Conservation (phyloP, 2,329 filamentous ascomycete genomes). For the Cryphonectria naterciae region DNA sequence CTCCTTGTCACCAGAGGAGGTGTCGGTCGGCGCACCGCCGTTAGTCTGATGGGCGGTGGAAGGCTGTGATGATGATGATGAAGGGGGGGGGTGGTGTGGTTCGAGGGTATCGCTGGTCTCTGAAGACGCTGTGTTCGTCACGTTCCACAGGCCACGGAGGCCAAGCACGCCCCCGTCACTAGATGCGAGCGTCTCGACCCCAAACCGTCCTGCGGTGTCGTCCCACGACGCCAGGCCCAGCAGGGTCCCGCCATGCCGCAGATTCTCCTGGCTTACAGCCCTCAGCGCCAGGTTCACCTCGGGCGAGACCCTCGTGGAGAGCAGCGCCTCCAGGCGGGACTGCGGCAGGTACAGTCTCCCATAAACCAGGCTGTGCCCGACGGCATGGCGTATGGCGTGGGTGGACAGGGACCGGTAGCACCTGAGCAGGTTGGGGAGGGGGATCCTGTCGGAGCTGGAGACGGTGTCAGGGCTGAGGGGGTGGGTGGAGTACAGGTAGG, state of each 20-base stretch:
- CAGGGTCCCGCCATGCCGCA: conserved; percentile 77
- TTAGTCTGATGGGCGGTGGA: neutral
- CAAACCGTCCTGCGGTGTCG: conserved; percentile 72
- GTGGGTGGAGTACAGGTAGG: conserved; percentile 91
- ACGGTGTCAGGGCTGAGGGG: conserved; percentile 69
- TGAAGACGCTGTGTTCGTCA: conserved; percentile 32
- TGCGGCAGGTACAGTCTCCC: conserved; percentile 81
- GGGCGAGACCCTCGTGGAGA: conserved; percentile 77
- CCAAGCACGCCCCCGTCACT: conserved; percentile 91
- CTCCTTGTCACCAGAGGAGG: conserved; percentile 49
- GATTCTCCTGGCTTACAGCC: conserved; percentile 71
- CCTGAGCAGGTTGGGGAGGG: conserved; percentile 75
- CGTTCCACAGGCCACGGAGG: conserved; percentile 85
- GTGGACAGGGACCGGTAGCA: conserved; percentile 79
- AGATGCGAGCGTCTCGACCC: conserved; percentile 86
- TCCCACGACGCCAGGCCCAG: conserved; percentile 80
- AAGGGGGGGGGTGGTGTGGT: neutral
- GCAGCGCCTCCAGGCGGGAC: conserved; percentile 83
- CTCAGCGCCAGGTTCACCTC: conserved; percentile 80
- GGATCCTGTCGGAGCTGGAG: conserved; percentile 72
- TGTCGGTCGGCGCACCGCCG: neutral
- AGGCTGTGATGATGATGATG: neutral
- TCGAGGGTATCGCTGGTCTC: neutral
- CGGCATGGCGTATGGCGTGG: conserved; percentile 15
- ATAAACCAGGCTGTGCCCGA: conserved; percentile 63